A percentile compares a stretch with the other conserved stretches of the same genome.
Conservation (phyloP, 208 protist genomes). For the Phytomonas sp. region DNA sequence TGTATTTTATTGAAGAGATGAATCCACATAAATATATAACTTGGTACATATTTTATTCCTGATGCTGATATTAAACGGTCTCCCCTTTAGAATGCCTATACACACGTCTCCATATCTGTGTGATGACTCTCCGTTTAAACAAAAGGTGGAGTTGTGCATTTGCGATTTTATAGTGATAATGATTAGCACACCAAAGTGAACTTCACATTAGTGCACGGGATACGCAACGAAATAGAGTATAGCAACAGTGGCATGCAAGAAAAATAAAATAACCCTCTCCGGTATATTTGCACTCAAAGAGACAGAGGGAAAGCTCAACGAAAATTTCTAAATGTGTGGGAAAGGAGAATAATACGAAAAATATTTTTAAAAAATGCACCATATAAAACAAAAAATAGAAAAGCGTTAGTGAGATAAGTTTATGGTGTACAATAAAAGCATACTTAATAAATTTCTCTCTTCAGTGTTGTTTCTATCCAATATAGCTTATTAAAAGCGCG, state of each 20-base stretch:
- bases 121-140: not conserved
- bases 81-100: not conserved
- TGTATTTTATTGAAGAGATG: not conserved
- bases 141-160: not conserved
- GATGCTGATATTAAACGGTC: not conserved
- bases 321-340: not conserved
- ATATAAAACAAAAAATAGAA: constrained; percentile 11
- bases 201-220: not conserved
- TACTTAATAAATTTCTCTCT: not conserved
- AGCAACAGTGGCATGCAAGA: not conserved
- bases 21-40: not conserved
- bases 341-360: not conserved
- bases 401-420: not conserved
- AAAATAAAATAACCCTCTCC: not conserved
- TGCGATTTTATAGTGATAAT: not conserved
- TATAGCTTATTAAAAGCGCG: not conserved
- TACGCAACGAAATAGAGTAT: not conserved
- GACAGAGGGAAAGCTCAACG: not conserved
- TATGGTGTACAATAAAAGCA: not conserved
- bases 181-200: not conserved
- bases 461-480: not conserved
- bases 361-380: constrained; percentile 5
- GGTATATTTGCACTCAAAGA: not conserved
- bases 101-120: not conserved
- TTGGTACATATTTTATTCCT: not conserved